Evolutionary conservation across 2,329 filamentous ascomycete species (phyloP).

Genomic region (Clonostachys chloroleuca): DNA sequence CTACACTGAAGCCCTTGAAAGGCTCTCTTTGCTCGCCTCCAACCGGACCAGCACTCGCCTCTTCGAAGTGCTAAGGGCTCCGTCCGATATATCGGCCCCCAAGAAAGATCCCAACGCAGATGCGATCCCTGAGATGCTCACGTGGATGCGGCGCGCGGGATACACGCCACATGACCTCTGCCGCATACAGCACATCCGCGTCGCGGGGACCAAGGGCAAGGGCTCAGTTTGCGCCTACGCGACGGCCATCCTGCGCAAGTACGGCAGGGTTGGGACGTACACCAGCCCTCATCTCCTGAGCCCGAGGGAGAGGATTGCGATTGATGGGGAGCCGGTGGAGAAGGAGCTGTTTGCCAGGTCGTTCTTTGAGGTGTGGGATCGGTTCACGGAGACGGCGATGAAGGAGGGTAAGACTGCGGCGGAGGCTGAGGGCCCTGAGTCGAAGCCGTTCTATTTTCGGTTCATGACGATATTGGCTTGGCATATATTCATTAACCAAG

Average conservation of each 20-base stretch:
- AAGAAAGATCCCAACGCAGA: constrained; percentile 56
- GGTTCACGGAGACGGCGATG: constrained; percentile 33
- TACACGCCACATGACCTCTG: constrained; percentile 51
- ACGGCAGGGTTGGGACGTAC: constrained; percentile 62
- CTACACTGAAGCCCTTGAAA: constrained; percentile 65
- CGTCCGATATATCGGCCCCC: constrained; percentile 15
- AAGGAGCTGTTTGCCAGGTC: constrained; percentile 67
- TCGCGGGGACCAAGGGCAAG: constrained; percentile 93
- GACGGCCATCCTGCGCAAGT: constrained; percentile 65
- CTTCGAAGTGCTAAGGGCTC: constrained; percentile 26
- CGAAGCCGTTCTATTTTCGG: constrained; percentile 89
- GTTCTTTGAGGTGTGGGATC: constrained; percentile 83
- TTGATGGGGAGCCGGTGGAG: constrained; percentile 68
- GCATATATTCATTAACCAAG: constrained; percentile 74
- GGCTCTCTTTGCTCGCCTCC: constrained; percentile 73
- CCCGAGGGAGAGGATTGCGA: constrained; percentile 79
- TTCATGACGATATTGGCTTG: constrained; percentile 87
- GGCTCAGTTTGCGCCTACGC: constrained; percentile 84
- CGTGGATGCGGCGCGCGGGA: constrained; percentile 72
- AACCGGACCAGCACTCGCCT: constrained; percentile 64
- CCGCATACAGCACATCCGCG: constrained; percentile 60
- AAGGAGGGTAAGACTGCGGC: constrained; percentile 25
- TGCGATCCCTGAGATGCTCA: constrained; percentile 77
- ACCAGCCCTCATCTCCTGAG: constrained; percentile 83
- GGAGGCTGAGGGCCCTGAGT: constrained; percentile 46